Conservation (phyloP, 805 yeast species). For the Metschnikowia noctiluminum region DNA sequence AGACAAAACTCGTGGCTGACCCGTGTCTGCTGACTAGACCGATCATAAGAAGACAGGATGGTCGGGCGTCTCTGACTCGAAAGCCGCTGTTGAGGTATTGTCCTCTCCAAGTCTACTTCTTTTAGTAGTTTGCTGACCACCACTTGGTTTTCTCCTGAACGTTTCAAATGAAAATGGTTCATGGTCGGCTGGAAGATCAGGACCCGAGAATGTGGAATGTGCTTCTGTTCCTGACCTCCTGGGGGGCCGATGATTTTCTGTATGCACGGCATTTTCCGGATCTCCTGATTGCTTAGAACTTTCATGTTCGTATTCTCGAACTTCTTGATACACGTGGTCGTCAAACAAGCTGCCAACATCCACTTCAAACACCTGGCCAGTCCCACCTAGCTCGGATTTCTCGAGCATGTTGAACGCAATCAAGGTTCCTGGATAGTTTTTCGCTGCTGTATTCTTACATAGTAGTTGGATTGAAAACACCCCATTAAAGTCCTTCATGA, state of each 20-base stretch:
- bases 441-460: slow-evolving; percentile 28
- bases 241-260: neutral
- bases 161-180: slow-evolving; percentile 15
- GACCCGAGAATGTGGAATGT: neutral
- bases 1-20: neutral
- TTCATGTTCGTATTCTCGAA: slow-evolving; percentile 16
- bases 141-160: slow-evolving; percentile 1
- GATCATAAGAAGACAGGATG: neutral
- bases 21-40: neutral
- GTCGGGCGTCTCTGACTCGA: neutral
- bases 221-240: too few species aligned
- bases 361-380: slow-evolving; percentile 7
- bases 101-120: neutral
- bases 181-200: neutral
- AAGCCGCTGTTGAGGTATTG: neutral
- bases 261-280: neutral
- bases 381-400: slow-evolving; percentile 17
- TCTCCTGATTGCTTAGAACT: neutral
- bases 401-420: slow-evolving; percentile 42
- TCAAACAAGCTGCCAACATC: slow-evolving; percentile 25
- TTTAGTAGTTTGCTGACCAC: neutral
- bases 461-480: slow-evolving; percentile 37
- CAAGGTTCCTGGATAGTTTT: slow-evolving; percentile 35
- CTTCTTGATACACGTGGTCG: slow-evolving; percentile 25
- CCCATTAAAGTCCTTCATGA: slow-evolving; percentile 35